Conservation (phyloP, 257 asterid genomes). For the Linderniella brevidens region DNA sequence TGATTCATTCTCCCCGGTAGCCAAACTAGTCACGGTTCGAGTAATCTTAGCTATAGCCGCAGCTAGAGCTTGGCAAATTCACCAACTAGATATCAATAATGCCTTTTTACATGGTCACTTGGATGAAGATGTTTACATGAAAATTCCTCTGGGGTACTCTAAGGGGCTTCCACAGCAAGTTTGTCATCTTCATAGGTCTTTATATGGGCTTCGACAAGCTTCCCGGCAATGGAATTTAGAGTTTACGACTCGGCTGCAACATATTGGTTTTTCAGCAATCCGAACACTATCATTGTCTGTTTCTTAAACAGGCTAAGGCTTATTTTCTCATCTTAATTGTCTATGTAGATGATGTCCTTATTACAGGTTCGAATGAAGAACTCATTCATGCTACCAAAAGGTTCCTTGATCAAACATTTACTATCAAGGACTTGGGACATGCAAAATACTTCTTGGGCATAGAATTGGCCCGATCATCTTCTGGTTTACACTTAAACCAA, state of each 20-base stretch:
- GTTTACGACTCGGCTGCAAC: too few relatives aligned
- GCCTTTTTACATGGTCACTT: neutral
- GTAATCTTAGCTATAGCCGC: neutral
- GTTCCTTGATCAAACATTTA: too few relatives aligned
- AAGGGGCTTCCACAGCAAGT: neutral
- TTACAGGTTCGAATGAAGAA: too few relatives aligned
- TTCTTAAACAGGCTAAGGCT: neutral
- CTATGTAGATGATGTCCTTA: too few relatives aligned
- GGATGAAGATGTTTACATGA: neutral
- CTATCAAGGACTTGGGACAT: too few relatives aligned
- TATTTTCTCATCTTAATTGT: too few relatives aligned
- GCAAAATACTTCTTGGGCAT: neutral
- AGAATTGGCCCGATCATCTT: neutral
- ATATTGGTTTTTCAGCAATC: neutral
- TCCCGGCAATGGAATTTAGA: too few relatives aligned
- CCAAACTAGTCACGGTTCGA: neutral
- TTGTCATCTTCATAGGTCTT: neutral
- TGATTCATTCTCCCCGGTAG: neutral
- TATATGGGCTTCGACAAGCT: neutral
- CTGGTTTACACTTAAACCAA: neutral
- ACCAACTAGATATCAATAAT: neutral
- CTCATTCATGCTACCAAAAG: neutral
- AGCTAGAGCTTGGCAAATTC: neutral
- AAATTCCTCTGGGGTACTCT: neutral
- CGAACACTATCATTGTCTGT: neutral